Base-by-base conservation (phyloP, 2,329 filamentous ascomycete species). In the Claviceps capensis region DNA sequence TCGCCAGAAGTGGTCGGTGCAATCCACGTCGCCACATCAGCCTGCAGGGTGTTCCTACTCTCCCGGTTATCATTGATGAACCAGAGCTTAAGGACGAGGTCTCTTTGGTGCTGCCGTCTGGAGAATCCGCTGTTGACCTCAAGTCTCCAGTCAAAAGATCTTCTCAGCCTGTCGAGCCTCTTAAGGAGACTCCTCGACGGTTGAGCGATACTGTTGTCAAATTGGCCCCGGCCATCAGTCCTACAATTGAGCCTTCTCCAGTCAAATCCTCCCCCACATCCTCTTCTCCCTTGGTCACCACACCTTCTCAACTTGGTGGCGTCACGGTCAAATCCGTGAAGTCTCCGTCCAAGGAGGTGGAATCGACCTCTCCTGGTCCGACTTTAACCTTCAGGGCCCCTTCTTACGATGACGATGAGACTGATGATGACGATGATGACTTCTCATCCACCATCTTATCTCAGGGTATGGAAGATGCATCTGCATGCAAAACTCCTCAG, bases 131-230 rank as follows among this genome's bases (percentile, higher is more conserved):
- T 22, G 7, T 23, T 26, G 49, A 46, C 22, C 13, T 60, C 1
- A 59, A 64, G 44, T 68, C 65, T 5, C 66, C 66, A 1, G 60
- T 58, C 19, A 68, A 67, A 59, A 59, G 59, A 40, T 53, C 59
- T 30, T 55, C 60, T 23, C 57, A 58, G n/a, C 59, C 62, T 13
- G 56, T 57, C 2, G 62, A 54, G 43, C 63, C 63, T 6, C 54
- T 65, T 48, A 61, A 61, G 57, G 56, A 49, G 44, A 56, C 55
- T 8, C 50, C 60, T 19, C 57, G 54, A 36, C 63, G 61, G 23
- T 51, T 68, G 48, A 60, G 57, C n/a, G 59, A 62, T 37, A 60
- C 57, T 2, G 58, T 66, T 23, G 55, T 67, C 52, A 60, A 59
- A 52, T 57, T 68, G 43, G 23, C 58, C n/a, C 65, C 65, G 14